phyloP scores from a whole-genome alignment of 1,284 basidiomycete species.

The Neolentinus lepideus region DNA sequence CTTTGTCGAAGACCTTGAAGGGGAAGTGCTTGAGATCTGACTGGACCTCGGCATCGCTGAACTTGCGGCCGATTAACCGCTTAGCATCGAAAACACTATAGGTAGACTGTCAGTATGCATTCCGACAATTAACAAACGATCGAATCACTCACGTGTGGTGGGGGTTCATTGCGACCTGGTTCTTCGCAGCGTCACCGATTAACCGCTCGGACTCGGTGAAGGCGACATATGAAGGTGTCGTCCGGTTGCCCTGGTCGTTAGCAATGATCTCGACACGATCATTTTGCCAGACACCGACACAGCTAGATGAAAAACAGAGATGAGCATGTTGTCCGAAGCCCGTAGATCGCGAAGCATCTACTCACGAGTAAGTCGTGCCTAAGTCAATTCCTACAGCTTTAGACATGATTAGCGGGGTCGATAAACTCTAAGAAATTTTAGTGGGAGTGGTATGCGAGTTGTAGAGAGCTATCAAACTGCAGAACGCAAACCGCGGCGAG shows the following conservation, averaged over 20 bases:
- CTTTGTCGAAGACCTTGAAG: slow-evolving; percentile 83
- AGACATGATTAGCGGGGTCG: slow-evolving; percentile 28
- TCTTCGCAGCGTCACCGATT: slow-evolving; percentile 94
- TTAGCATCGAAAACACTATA: slow-evolving; percentile 81
- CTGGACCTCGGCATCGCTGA: slow-evolving; percentile 85
- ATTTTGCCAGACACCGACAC: slow-evolving; percentile 95
- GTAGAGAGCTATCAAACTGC: neutral
- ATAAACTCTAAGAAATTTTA: neutral
- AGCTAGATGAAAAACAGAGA: slow-evolving; percentile 31
- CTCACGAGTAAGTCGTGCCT: slow-evolving; percentile 81
- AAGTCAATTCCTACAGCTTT: slow-evolving; percentile 94
- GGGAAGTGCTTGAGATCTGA: slow-evolving; percentile 95
- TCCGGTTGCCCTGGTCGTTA: slow-evolving; percentile 97
- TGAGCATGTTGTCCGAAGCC: slow-evolving; percentile 7
- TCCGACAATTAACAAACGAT: slow-evolving; percentile 6
- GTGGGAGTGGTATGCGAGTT: neutral
- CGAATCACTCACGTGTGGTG: slow-evolving; percentile 53
- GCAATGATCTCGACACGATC: slow-evolving; percentile 98
- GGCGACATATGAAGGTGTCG: slow-evolving; percentile 91
- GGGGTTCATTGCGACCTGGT: slow-evolving; percentile 88
- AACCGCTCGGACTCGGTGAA: slow-evolving; percentile 93
- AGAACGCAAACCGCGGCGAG: neutral
- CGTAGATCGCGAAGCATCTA: slow-evolving; percentile 12
- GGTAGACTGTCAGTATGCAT: slow-evolving; percentile 12
- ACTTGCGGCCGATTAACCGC: slow-evolving; percentile 87